Evolutionary conservation across 495 filamentous ascomycete species (phyloP), one percentile per base, ranked within the genome.

Genomic region (Astrocystis sublimbata): DNA sequence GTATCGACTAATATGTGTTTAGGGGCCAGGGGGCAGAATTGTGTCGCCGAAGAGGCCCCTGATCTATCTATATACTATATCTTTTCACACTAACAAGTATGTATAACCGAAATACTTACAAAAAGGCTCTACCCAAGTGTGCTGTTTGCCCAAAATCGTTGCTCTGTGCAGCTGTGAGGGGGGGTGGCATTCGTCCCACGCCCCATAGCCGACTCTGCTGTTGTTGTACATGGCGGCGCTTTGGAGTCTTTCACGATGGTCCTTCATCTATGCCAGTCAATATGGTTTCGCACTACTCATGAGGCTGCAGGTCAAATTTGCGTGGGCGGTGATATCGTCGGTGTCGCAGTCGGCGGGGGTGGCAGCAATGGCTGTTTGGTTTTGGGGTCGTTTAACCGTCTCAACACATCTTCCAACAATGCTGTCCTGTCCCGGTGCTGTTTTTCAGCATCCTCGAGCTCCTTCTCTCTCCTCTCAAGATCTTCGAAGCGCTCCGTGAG

Each of bases 391-490:
- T 84, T 85, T 61, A 88, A 75, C 17, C 78, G 76, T 38, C 90
- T 73, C 56, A 92, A 64, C 57, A 89, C 88, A 59, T 88, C 86
- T 70, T 92, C 90, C 57, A 93, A 71, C 17, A 80, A 78, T 12
- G 85, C 74, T n/a, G 93, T 73, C 45, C 88, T 80, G 56, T 77
- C 81, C 23, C 81, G 73, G 15, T 84, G 80, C 17, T 76, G 74
- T 70, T 78, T 84, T 62, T 90, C 86, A 0, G 79, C 81, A 58
- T 88, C 78, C 68, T 89, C 86, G 6, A 92, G 73, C 66, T 88
- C 88, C 31, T 77, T 80, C 30, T 94, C 79, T 47, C 86, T 81
- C 60, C 70, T 72, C 68, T 82, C 80, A 10, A 89, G 68, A 52
- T 84, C 79, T 53, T 86, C 81, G 15, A 91, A 68, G 61, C 82